These are phyloP conservation scores for Pythium aristosporum DNA, from an alignment of 352 stramenopile genomes.

Conservation along the genomic window DNA sequence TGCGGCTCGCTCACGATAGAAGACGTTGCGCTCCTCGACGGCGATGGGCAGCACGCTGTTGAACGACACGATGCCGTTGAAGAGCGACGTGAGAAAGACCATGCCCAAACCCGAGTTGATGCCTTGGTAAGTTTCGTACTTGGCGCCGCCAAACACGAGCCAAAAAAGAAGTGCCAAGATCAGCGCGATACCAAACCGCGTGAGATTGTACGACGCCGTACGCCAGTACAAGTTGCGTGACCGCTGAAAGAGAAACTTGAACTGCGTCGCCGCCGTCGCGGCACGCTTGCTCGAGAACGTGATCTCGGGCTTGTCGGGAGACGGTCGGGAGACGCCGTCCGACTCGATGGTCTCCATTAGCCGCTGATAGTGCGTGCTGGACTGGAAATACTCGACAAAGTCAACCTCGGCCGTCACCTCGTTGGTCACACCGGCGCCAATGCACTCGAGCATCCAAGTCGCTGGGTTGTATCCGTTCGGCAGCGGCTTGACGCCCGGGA, in stretches of 20 bases:
- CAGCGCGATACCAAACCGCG: too few species aligned
- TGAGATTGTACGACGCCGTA: too few species aligned
- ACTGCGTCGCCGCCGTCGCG: constrained; percentile 3
- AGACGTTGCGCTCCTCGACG: constrained; percentile 71
- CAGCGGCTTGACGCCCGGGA: constrained; percentile 41
- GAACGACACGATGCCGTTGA: constrained; percentile 76
- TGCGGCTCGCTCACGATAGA: constrained; percentile 81
- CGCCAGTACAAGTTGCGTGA: constrained; percentile 60
- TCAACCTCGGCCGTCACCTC: constrained; percentile 24
- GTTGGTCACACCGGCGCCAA: constrained; percentile 43
- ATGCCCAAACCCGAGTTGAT: constrained; percentile 43
- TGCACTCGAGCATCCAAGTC: constrained; percentile 89
- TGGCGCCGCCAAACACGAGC: constrained; percentile 15
- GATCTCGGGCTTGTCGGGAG: too few species aligned
- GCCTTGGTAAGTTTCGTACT: constrained; percentile 31
- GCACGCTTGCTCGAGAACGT: too few species aligned
- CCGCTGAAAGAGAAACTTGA: constrained; percentile 41
- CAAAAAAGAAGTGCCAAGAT: too few species aligned
- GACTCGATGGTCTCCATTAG: too few species aligned
- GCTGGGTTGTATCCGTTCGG: constrained; percentile 70
- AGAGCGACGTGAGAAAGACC: constrained; percentile 73
- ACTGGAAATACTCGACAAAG: constrained; percentile 28
- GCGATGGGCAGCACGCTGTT: constrained; percentile 70
- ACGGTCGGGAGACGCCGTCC: too few species aligned
- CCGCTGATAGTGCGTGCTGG: constrained; percentile 2